These are phyloP conservation scores for Alternaria hordeiaustralica DNA, from an alignment of 2,329 filamentous ascomycete genomes.

Conservation along the genomic window DNA sequence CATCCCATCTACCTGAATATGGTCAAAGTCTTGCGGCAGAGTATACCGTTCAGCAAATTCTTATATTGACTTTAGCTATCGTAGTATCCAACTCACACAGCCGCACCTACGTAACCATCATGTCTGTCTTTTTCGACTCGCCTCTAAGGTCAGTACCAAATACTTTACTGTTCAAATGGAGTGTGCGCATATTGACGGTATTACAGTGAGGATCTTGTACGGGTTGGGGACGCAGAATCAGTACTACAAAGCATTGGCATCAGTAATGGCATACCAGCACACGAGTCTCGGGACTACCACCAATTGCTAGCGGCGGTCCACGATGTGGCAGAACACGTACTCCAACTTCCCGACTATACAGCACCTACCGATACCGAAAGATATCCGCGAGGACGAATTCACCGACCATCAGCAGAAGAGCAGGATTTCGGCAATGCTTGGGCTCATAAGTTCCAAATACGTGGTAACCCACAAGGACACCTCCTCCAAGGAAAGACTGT, in stretches of 20 bases:
- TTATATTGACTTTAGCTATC: neutral
- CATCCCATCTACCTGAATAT: neutral
- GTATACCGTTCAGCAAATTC: neutral
- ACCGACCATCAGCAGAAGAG: constrained; percentile 41
- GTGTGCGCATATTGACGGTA: neutral
- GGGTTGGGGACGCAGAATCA: constrained; percentile 31
- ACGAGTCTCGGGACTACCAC: constrained; percentile 55
- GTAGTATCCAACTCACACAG: neutral
- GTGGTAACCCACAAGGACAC: constrained; percentile 31
- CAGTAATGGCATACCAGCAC: constrained; percentile 35
- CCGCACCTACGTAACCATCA: neutral
- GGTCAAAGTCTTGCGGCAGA: neutral
- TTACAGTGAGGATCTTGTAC: constrained; percentile 29
- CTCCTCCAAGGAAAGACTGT: constrained; percentile 52
- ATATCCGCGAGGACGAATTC: constrained; percentile 56
- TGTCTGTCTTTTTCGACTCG: constrained; percentile 41
- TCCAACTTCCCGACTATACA: constrained; percentile 57
- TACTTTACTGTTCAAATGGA: neutral
- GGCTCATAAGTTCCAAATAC: constrained; percentile 59
- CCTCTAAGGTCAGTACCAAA: constrained; percentile 25
- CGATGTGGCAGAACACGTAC: constrained; percentile 57
- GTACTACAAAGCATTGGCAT: constrained; percentile 31
- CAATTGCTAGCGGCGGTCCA: constrained; percentile 60
- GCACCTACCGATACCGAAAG: constrained; percentile 49
- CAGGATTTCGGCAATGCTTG: constrained; percentile 56